A percentile compares a stretch with the other conserved stretches of the same genome.
Conservation (phyloP, 179 eudicot species). For the Beta lomatogona region DNA sequence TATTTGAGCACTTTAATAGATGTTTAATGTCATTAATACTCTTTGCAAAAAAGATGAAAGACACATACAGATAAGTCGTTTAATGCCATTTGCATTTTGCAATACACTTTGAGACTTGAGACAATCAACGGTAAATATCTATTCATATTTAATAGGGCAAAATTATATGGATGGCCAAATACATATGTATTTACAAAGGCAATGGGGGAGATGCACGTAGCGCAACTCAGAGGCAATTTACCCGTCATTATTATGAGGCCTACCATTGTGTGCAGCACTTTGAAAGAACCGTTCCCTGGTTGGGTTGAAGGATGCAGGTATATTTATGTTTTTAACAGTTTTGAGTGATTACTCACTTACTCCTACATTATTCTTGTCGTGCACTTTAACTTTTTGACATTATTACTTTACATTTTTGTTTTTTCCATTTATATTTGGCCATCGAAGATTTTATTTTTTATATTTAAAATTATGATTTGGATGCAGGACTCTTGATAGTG, state of each 20-base stretch:
- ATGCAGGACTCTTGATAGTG: conserved; percentile 25
- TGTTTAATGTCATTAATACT: too few relatives aligned
- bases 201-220: conserved; percentile 77
- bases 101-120: too few relatives aligned
- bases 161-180: conserved; percentile 74
- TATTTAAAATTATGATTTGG: not conserved
- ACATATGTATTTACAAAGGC: conserved; percentile 80
- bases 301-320: conserved; percentile 87
- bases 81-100: too few relatives aligned
- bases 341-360: too few relatives aligned
- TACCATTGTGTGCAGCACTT: conserved; percentile 66
- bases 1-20: too few relatives aligned
- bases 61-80: too few relatives aligned
- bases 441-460: not conserved
- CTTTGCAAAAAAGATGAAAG: too few relatives aligned
- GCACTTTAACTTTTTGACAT: too few relatives aligned
- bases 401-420: too few relatives aligned
- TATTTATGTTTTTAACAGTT: not conserved
- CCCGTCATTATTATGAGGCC: conserved; percentile 73
- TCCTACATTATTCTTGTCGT: too few relatives aligned
- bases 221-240: conserved; percentile 37
- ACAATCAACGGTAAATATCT: too few relatives aligned
- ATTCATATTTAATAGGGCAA: conserved; percentile 39
- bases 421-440: too few relatives aligned
- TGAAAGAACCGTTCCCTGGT: conserved; percentile 77